Conservation (phyloP, 2,329 filamentous ascomycete species). For the Calonectria hawksworthii region DNA sequence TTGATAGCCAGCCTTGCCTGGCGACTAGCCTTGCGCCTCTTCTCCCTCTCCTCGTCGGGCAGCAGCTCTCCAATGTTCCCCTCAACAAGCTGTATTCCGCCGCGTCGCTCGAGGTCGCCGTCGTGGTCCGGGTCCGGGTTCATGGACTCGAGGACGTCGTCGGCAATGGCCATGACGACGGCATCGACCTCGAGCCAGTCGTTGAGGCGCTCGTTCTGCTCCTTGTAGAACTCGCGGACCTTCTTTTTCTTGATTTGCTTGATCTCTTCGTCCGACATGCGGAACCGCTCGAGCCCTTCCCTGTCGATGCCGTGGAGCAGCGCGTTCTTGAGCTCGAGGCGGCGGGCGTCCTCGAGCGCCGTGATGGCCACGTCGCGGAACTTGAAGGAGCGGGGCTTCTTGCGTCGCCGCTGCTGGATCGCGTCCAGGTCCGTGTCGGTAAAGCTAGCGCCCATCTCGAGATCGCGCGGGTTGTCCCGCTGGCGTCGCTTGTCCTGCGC, state of each 20-base stretch:
- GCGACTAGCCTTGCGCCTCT: conserved; percentile 40
- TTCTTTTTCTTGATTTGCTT: conserved; percentile 46
- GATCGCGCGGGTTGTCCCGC: conserved; percentile 38
- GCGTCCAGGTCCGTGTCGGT: background rate
- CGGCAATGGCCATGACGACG: conserved; percentile 51
- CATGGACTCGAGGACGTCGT: conserved; percentile 52
- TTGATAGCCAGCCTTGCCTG: conserved; percentile 76
- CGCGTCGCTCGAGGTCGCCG: conserved; percentile 48
- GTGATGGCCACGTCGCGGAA: conserved; percentile 49
- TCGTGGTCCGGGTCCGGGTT: conserved; percentile 52
- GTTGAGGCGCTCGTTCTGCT: conserved; percentile 49
- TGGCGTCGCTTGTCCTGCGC: conserved; percentile 17
- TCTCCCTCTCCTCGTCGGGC: conserved; percentile 49
- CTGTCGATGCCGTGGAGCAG: conserved; percentile 49
- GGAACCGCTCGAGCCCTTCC: conserved; percentile 46
- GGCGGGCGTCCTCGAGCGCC: conserved; percentile 48
- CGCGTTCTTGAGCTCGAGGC: conserved; percentile 48
- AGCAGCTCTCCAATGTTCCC: conserved; percentile 50
- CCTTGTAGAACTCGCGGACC: conserved; percentile 47
- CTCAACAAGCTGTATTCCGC: conserved; percentile 48
- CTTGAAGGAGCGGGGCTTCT: conserved; percentile 53
- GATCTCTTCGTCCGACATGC: conserved; percentile 48
- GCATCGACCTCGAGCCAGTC: conserved; percentile 53
- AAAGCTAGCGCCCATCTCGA: conserved; percentile 35
- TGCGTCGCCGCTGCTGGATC: conserved; percentile 7